phyloP scores from a whole-genome alignment of 768 basidiomycete genomes.

The Stropharia rugosoannulata region DNA sequence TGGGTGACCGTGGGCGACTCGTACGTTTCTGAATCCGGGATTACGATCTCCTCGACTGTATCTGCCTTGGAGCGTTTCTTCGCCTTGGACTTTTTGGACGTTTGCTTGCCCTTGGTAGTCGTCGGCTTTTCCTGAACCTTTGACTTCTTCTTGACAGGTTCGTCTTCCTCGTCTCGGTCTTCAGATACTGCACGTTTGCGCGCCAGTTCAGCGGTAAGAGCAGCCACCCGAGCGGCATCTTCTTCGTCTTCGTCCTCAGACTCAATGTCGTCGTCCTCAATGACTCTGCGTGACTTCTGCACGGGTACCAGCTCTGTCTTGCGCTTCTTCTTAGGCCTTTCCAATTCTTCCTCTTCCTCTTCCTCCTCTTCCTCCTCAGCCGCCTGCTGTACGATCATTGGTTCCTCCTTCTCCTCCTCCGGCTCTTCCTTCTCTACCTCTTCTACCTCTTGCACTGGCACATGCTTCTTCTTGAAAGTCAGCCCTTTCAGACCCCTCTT shows the following conservation, averaged over 20 bases:
- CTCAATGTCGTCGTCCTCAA: constrained; percentile 50
- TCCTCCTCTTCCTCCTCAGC: constrained; percentile 37
- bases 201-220: constrained; percentile 24
- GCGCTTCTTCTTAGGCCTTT: constrained; percentile 57
- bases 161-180: constrained; percentile 33
- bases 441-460: constrained; percentile 43
- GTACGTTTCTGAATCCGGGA: constrained; percentile 48
- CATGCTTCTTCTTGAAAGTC: constrained; percentile 44
- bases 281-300: constrained; percentile 34
- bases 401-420: constrained; percentile 37
- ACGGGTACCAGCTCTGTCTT: constrained; percentile 42
- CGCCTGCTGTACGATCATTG: constrained; percentile 37
- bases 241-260: constrained; percentile 58
- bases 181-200: constrained; percentile 49
- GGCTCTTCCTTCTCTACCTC: constrained; percentile 34
- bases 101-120: constrained; percentile 33
- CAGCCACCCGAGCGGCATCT: constrained; percentile 22
- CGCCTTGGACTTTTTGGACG: constrained; percentile 37
- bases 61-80: constrained; percentile 21
- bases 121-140: constrained; percentile 9
- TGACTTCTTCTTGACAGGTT: constrained; percentile 20
- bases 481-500: constrained; percentile 44
- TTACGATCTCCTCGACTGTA: constrained; percentile 48
- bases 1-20: constrained; percentile 49
- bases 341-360: constrained; percentile 30